Percentiles rank a stretch among this genome's conserved stretches.
These are phyloP conservation scores for Aspergillus viridinutans DNA, from an alignment of 2,329 filamentous ascomycete genomes.

Conservation along the genomic window DNA sequence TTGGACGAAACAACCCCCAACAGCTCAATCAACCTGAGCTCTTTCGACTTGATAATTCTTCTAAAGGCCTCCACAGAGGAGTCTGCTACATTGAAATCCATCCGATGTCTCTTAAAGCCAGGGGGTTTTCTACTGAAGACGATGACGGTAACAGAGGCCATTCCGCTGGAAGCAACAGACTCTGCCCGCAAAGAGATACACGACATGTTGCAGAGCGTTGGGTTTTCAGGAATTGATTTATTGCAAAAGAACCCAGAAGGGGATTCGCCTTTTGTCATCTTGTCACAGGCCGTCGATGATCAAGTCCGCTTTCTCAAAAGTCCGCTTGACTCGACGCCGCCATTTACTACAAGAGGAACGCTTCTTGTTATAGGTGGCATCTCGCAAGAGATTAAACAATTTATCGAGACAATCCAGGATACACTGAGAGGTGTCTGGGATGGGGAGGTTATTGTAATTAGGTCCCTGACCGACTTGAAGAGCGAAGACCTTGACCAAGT, in stretches of 20 bases:
- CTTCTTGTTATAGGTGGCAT: constrained; percentile 1
- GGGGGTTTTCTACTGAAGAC: constrained; percentile 3
- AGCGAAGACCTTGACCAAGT: too few relatives aligned
- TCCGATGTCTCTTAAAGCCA: background rate
- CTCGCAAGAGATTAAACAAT: background rate
- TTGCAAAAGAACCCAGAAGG: constrained; percentile 1
- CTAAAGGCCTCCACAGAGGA: background rate
- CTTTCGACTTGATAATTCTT: constrained; percentile 3
- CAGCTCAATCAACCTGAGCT: background rate
- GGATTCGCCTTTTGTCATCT: constrained; percentile 4
- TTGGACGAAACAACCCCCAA: too few relatives aligned
- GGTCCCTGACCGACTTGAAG: too few relatives aligned
- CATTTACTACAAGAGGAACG: background rate
- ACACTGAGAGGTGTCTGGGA: too few relatives aligned
- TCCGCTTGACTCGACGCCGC: background rate
- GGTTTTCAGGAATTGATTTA: constrained; percentile 8
- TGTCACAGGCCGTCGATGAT: constrained; percentile 6
- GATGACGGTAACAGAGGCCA: background rate
- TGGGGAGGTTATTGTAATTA: too few relatives aligned
- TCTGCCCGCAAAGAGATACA: constrained; percentile 1
- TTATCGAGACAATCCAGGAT: too few relatives aligned
- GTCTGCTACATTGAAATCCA: background rate
- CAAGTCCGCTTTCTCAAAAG: background rate
- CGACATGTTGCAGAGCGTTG: constrained; percentile 1
- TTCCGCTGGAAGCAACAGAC: background rate